Evolutionary conservation across 225 moss, liverwort and hornwort genomes (phyloP).

Genomic region (Marchantia polymorpha): DNA sequence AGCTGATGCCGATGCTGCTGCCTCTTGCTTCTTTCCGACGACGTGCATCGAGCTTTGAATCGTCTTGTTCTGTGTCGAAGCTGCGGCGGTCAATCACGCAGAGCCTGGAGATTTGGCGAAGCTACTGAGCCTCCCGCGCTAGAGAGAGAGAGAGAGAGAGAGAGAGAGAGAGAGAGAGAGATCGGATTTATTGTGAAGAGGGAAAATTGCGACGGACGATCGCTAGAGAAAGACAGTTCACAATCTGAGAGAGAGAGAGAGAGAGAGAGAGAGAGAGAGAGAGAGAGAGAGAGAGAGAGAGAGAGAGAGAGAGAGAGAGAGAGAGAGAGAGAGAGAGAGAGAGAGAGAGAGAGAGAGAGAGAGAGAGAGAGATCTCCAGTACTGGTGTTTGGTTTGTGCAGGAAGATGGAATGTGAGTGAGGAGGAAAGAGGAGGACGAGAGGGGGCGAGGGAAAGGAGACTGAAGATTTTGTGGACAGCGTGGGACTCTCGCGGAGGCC

Average conservation of each 20-base stretch:
- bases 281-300: neutral
- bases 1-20: neutral
- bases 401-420: conserved; percentile 3
- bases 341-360: neutral
- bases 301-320: neutral
- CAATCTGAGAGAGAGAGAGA: too few species aligned
- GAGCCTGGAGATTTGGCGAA: conserved; percentile 8
- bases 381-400: neutral
- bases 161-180: conserved; percentile 13
- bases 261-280: neutral
- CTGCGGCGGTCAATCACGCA: neutral
- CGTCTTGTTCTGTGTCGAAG: neutral
- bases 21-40: too few species aligned
- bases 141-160: neutral
- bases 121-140: neutral
- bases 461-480: neutral
- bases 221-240: neutral
- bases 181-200: neutral
- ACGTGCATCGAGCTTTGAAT: conserved; percentile 8
- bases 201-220: neutral
- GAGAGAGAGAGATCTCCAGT: neutral
- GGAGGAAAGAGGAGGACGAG: neutral
- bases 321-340: neutral
- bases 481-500: neutral
- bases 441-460: neutral